These are phyloP conservation scores for Alternaria sp. DNA, from an alignment of 2,329 filamentous ascomycete genomes.

Conservation along the genomic window DNA sequence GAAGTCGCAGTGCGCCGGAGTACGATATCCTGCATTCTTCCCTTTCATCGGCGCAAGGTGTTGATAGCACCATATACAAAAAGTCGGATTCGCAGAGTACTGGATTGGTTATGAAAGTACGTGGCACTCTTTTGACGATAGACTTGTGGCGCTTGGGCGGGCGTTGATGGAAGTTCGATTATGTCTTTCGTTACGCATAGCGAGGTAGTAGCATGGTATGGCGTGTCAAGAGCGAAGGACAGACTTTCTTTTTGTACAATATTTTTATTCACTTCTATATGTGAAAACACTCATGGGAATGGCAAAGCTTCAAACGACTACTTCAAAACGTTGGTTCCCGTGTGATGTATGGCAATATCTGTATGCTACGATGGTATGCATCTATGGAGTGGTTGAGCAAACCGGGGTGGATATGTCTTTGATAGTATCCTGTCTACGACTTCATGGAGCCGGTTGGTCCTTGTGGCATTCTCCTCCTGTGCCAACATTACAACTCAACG, in stretches of 20 bases:
- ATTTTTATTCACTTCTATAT: neutral
- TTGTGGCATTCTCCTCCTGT: too few species aligned
- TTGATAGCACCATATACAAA: neutral
- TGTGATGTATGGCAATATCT: neutral
- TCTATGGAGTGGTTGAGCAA: neutral
- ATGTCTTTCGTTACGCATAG: conserved; percentile 3
- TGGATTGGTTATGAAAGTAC: conserved; percentile 22
- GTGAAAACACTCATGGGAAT: neutral
- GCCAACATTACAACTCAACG: too few species aligned
- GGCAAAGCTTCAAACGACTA: neutral
- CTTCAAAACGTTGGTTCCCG: neutral
- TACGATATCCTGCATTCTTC: neutral
- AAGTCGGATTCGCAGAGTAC: conserved; percentile 15
- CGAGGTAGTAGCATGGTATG: neutral
- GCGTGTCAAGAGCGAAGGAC: neutral
- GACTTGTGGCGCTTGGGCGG: neutral
- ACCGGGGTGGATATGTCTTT: neutral
- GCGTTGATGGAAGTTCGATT: neutral
- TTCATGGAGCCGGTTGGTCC: too few species aligned
- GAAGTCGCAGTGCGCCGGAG: neutral
- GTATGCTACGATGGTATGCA: neutral
- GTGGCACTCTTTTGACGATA: neutral
- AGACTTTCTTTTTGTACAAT: conserved; percentile 4
- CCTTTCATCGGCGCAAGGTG: neutral
- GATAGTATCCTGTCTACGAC: too few species aligned